Evolutionary conservation across 495 filamentous ascomycete species (phyloP).

Genomic region (Hypoxylon fragiforme): DNA sequence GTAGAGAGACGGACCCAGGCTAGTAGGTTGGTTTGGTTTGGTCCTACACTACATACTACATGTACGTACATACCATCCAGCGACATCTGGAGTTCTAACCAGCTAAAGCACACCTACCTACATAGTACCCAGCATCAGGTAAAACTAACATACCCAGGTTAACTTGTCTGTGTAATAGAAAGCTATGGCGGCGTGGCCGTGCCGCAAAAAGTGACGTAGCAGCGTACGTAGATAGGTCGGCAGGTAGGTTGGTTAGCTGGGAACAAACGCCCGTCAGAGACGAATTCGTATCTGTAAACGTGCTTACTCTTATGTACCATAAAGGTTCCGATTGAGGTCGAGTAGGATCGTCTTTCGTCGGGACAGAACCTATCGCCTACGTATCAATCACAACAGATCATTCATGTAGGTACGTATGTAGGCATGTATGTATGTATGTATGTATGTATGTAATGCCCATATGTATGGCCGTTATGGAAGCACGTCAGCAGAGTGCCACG

Average conservation of each 20-base stretch:
- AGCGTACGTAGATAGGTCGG: neutral
- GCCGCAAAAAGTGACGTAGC: conserved; percentile 34
- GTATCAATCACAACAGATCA: neutral
- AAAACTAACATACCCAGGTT: too few relatives aligned
- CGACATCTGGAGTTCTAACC: too few relatives aligned
- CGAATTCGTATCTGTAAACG: conserved; percentile 13
- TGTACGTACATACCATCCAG: too few relatives aligned
- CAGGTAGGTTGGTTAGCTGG: neutral
- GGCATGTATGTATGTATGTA: too few relatives aligned
- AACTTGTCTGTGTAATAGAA: too few relatives aligned
- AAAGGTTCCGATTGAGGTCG: conserved; percentile 1
- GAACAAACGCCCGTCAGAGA: conserved; percentile 30
- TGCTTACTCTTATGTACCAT: conserved; percentile 3
- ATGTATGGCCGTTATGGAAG: conserved; percentile 9
- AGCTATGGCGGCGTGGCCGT: conserved; percentile 20
- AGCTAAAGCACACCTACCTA: too few relatives aligned
- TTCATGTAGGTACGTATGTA: too few relatives aligned
- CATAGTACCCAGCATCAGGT: too few relatives aligned
- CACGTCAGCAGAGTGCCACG: conserved; percentile 8
- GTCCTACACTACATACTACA: neutral
- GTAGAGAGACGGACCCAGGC: too few relatives aligned
- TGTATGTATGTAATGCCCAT: neutral
- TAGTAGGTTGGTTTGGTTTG: too few relatives aligned
- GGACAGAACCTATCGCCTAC: neutral
- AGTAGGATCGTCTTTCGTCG: conserved; percentile 11